A percentile compares a stretch with the other conserved stretches of the same genome.
phyloP scores from a whole-genome alignment of 352 stramenopile genomes.

The Phytopythium kandeliae region DNA sequence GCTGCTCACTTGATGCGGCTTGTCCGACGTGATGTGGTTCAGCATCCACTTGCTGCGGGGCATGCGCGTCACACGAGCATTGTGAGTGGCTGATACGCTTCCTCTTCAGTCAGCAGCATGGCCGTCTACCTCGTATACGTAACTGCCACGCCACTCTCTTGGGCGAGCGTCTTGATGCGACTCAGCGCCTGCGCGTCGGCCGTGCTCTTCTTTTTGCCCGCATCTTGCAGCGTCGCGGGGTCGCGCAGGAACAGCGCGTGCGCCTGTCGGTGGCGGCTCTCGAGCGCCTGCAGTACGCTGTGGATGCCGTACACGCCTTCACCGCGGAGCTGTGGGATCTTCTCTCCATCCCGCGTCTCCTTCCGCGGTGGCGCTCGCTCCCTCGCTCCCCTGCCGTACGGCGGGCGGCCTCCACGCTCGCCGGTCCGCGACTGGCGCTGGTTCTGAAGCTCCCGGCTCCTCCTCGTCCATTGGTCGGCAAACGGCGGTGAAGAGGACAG shows the following conservation, averaged over 20 bases:
- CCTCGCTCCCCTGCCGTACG: neutral
- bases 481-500: constrained; percentile 2
- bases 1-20: constrained; percentile 60
- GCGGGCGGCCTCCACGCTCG: neutral
- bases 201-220: constrained; percentile 25
- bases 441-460: neutral
- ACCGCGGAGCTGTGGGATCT: constrained; percentile 46
- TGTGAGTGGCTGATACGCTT: neutral
- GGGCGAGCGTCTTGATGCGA: constrained; percentile 42
- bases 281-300: constrained; percentile 60
- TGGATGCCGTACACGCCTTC: constrained; percentile 70
- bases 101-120: neutral
- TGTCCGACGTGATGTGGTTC: constrained; percentile 78
- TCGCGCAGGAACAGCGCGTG: constrained; percentile 57
- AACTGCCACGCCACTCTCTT: constrained; percentile 18
- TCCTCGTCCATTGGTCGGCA: neutral
- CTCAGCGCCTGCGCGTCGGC: constrained; percentile 27
- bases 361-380: neutral
- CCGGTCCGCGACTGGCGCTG: neutral
- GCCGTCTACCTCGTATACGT: constrained; percentile 16
- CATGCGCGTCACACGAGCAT: neutral
- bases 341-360: constrained; percentile 14
- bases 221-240: constrained; percentile 7
- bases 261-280: constrained; percentile 38
- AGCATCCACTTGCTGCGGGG: constrained; percentile 74